These are phyloP conservation scores for Podospora tetraspora DNA, from an alignment of 495 filamentous ascomycete genomes.

Conservation along the genomic window DNA sequence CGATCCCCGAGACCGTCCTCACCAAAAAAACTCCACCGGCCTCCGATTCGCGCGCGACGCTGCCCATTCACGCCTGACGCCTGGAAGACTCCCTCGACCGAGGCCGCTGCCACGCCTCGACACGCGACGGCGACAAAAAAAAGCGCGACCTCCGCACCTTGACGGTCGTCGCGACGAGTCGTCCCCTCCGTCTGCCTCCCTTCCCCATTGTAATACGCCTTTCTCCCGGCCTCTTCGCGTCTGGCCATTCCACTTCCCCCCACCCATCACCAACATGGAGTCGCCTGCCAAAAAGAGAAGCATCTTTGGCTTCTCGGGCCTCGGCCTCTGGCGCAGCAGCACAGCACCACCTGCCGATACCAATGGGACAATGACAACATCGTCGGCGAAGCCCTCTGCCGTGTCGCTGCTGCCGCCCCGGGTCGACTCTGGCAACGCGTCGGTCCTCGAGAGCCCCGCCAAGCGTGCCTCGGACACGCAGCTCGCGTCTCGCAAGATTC, in stretches of 20 bases:
- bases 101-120: slow-evolving; percentile 1
- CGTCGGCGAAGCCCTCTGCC: slow-evolving; percentile 6
- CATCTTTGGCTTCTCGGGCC: slow-evolving; percentile 26
- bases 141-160: slow-evolving; percentile 1
- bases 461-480: slow-evolving; percentile 35
- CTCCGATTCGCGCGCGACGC: slow-evolving; percentile 11
- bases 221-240: not conserved
- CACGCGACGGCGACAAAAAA: slow-evolving; percentile 7
- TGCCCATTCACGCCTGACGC: slow-evolving; percentile 11
- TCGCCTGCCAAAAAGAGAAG: slow-evolving; percentile 27
- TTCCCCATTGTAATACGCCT: slow-evolving; percentile 4
- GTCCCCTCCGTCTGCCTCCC: not conserved
- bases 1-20: not conserved
- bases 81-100: not conserved
- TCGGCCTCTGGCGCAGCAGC: slow-evolving; percentile 26
- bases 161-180: slow-evolving; percentile 1
- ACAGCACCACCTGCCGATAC: slow-evolving; percentile 17
- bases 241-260: not conserved
- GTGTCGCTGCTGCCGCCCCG: slow-evolving; percentile 9
- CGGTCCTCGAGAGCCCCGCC: slow-evolving; percentile 29
- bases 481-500: slow-evolving; percentile 30
- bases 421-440: slow-evolving; percentile 24
- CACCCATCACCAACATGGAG: slow-evolving; percentile 24
- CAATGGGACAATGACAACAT: slow-evolving; percentile 11
- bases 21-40: not conserved